These are phyloP conservation scores for Fonsecaea monophora DNA, from an alignment of 2,329 filamentous ascomycete species.

Conservation along the genomic window DNA sequence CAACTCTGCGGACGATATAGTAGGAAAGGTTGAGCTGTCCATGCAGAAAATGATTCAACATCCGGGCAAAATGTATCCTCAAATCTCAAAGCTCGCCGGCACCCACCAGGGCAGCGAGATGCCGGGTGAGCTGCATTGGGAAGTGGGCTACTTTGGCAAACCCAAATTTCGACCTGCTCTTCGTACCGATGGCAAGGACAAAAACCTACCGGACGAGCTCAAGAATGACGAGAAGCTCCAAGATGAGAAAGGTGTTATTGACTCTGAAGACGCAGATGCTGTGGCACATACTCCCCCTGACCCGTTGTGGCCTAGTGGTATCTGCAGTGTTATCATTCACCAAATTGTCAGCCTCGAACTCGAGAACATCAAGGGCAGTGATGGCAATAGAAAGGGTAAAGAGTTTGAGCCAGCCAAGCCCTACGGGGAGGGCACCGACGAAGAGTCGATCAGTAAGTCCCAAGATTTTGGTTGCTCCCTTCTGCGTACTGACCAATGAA, in stretches of 20 bases:
- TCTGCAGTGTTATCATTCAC: slow-evolving; percentile 85
- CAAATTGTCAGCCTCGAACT: slow-evolving; percentile 95
- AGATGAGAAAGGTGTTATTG: slow-evolving; percentile 82
- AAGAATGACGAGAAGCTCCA: slow-evolving; percentile 78
- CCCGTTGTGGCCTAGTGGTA: slow-evolving; percentile 91
- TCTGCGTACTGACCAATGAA: slow-evolving; percentile 7
- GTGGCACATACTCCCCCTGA: slow-evolving; percentile 90
- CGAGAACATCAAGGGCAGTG: slow-evolving; percentile 85
- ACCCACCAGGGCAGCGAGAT: slow-evolving; percentile 84
- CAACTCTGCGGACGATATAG: slow-evolving; percentile 89
- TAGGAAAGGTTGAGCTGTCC: slow-evolving; percentile 91
- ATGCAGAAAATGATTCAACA: slow-evolving; percentile 96
- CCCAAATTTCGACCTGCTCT: slow-evolving; percentile 84
- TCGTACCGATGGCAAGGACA: slow-evolving; percentile 84
- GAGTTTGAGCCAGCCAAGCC: slow-evolving; percentile 89
- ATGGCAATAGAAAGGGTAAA: slow-evolving; percentile 78
- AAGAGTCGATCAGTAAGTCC: slow-evolving; percentile 67
- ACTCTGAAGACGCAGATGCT: slow-evolving; percentile 77
- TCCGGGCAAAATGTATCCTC: slow-evolving; percentile 89
- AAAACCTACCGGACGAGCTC: slow-evolving; percentile 74
- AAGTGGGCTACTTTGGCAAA: slow-evolving; percentile 93
- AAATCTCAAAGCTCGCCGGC: slow-evolving; percentile 81
- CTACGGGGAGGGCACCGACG: slow-evolving; percentile 85
- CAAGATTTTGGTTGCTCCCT: neutral
- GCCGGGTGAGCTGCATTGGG: slow-evolving; percentile 94